phyloP scores from a whole-genome alignment of 1,139 yeast genomes.

The Tardiomyces digboiensis region DNA sequence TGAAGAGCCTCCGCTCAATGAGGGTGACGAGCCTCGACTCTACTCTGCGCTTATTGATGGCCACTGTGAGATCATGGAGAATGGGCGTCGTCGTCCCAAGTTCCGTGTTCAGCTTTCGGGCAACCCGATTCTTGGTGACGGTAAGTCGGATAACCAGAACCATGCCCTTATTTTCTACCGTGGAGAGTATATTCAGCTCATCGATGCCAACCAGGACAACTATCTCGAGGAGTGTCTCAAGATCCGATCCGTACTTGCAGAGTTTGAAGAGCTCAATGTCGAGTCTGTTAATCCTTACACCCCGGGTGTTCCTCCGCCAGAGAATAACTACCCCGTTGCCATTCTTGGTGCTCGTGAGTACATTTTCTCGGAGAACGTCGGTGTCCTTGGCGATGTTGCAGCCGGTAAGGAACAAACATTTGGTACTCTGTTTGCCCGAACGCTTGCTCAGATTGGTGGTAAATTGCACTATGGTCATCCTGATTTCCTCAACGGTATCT shows the following conservation, averaged over 20 bases:
- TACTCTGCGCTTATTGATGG: slow-evolving; percentile 97
- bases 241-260: slow-evolving; percentile 66
- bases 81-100: slow-evolving; percentile 98
- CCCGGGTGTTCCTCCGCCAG: slow-evolving; percentile 34
- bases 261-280: slow-evolving; percentile 68
- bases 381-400: slow-evolving; percentile 83
- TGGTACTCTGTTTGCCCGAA: slow-evolving; percentile 82
- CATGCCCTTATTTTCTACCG: slow-evolving; percentile 67
- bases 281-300: slow-evolving; percentile 37
- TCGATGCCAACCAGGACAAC: slow-evolving; percentile 86
- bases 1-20: slow-evolving; percentile 82
- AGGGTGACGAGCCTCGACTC: slow-evolving; percentile 97
- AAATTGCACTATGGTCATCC: slow-evolving; percentile 92
- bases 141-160: slow-evolving; percentile 83
- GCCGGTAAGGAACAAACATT: slow-evolving; percentile 93
- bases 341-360: slow-evolving; percentile 86
- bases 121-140: slow-evolving; percentile 84
- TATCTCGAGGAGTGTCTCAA: slow-evolving; percentile 80
- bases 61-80: slow-evolving; percentile 95
- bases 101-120: slow-evolving; percentile 94
- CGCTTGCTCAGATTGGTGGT: slow-evolving; percentile 79
- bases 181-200: slow-evolving; percentile 81
- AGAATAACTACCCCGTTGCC: slow-evolving; percentile 50
- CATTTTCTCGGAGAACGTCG: slow-evolving; percentile 78
- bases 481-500: slow-evolving; percentile 73